These are phyloP conservation scores for Phytophthora chlamydospora DNA, from an alignment of 352 stramenopile genomes.

Conservation along the genomic window DNA sequence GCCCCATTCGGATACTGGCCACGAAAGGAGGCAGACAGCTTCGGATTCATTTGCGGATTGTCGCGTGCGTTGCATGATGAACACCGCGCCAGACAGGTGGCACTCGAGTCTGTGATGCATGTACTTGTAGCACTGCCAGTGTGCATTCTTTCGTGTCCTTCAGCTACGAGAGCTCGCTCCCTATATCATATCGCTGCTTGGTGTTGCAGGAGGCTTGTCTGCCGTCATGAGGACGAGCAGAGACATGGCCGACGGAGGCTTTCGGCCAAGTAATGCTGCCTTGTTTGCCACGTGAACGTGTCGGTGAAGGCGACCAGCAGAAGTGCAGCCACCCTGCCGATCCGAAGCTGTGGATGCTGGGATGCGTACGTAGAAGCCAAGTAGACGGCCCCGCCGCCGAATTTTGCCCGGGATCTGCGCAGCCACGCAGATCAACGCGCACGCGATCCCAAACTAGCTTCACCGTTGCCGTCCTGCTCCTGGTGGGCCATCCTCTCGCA, in stretches of 20 bases:
- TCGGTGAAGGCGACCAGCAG: no score
- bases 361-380: conserved; percentile 11
- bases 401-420: conserved; percentile 36
- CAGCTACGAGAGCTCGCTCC: conserved; percentile 10
- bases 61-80: no score
- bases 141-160: conserved; percentile 33
- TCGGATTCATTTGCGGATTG: no score
- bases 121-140: no score
- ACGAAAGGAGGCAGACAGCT: no score
- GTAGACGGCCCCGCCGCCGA: conserved; percentile 4
- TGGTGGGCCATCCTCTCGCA: no score
- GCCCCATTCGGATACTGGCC: no score
- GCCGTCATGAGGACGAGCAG: conserved; percentile 27
- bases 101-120: no score
- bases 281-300: conserved; percentile 18
- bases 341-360: conserved; percentile 6
- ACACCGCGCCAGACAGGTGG: no score
- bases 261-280: conserved; percentile 10
- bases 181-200: conserved; percentile 40
- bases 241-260: conserved; percentile 17
- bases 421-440: conserved; percentile 6
- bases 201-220: conserved; percentile 27
- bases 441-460: no score
- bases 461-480: no score
- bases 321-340: conserved; percentile 4